Evolutionary conservation across 176 grass and related monocot genomes (phyloP).

Genomic region (Triticum timopheevii): DNA sequence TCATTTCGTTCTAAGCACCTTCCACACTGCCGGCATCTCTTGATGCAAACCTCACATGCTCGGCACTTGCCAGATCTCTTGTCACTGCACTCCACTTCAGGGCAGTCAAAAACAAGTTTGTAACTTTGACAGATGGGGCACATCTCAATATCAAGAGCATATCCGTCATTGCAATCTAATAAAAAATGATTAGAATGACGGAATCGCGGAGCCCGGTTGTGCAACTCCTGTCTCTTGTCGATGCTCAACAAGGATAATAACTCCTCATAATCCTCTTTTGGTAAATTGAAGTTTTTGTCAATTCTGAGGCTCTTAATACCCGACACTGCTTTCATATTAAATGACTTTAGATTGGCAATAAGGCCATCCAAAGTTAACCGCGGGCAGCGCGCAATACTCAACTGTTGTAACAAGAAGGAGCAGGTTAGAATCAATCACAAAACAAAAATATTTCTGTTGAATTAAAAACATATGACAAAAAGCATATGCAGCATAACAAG

Average conservation of each 20-base stretch:
- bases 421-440: background rate
- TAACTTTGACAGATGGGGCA: constrained; percentile 75
- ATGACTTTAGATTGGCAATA: constrained; percentile 60
- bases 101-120: constrained; percentile 82
- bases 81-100: constrained; percentile 52
- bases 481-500: background rate
- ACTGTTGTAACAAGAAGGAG: constrained; percentile 43
- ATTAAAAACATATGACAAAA: background rate
- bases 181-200: constrained; percentile 48
- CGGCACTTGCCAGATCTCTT: constrained; percentile 45
- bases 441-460: background rate
- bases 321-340: constrained; percentile 43
- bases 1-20: constrained; percentile 54
- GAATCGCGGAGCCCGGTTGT: constrained; percentile 41
- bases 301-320: constrained; percentile 73
- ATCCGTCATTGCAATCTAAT: constrained; percentile 53
- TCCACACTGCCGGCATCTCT: constrained; percentile 69
- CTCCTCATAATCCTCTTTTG: constrained; percentile 57
- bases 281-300: constrained; percentile 51
- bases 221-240: constrained; percentile 39
- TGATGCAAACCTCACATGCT: constrained; percentile 74
- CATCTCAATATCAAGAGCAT: constrained; percentile 74
- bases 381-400: constrained; percentile 54
- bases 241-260: constrained; percentile 54
- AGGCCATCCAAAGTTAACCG: constrained; percentile 66